phyloP scores from a whole-genome alignment of 1,284 basidiomycete genomes.

The Peniophora sp. region DNA sequence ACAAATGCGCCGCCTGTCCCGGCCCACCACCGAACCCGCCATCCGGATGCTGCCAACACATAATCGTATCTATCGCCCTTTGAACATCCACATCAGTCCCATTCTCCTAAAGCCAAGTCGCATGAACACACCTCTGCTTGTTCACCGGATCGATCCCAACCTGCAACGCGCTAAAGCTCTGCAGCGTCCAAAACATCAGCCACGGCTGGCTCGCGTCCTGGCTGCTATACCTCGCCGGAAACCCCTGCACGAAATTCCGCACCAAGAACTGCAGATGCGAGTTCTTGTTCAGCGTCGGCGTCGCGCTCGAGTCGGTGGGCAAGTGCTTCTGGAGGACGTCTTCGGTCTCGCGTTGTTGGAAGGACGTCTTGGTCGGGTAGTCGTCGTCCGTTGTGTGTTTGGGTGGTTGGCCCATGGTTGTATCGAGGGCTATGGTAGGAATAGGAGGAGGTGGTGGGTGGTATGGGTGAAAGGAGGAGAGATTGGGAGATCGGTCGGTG shows the following conservation, averaged over 20 bases:
- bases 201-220: conserved; percentile 91
- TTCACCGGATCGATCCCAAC: conserved; percentile 69
- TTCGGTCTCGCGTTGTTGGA: conserved; percentile 63
- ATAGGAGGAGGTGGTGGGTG: no score
- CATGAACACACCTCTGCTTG: conserved; percentile 62
- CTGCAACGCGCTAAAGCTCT: conserved; percentile 72
- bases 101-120: background rate
- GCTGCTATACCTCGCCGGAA: conserved; percentile 67
- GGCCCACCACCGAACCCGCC: conserved; percentile 94
- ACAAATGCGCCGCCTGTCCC: conserved; percentile 80
- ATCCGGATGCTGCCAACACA: conserved; percentile 69
- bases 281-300: conserved; percentile 40
- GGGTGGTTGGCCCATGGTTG: no score
- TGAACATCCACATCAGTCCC: background rate
- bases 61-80: conserved; percentile 72
- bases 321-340: conserved; percentile 43
- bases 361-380: conserved; percentile 57
- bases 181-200: conserved; percentile 88
- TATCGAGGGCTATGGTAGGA: background rate
- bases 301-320: conserved; percentile 17
- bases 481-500: no score
- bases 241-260: conserved; percentile 65
- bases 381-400: conserved; percentile 41
- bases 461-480: no score
- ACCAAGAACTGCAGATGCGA: conserved; percentile 64